A percentile compares a stretch with the other conserved stretches of the same genome.
Conservation (phyloP, 257 asterid species). For the Solanum ossicruentum region DNA sequence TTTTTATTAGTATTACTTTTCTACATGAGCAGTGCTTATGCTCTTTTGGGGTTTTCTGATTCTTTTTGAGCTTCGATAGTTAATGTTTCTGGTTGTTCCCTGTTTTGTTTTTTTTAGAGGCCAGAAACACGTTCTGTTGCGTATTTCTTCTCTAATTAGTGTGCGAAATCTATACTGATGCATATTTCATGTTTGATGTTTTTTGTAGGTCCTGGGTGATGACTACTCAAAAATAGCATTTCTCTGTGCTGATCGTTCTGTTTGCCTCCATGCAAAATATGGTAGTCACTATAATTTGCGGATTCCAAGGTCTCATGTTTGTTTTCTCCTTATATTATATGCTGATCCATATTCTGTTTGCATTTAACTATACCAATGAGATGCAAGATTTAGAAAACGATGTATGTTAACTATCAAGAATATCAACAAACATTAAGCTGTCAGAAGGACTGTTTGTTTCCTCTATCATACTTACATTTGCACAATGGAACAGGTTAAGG, state of each 20-base stretch:
- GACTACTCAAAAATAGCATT: constrained; percentile 90
- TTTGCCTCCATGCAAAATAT: constrained; percentile 85
- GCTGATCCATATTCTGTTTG: background rate
- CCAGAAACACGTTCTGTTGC: background rate
- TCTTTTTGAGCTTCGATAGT: background rate
- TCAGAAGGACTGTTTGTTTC: background rate
- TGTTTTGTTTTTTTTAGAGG: background rate
- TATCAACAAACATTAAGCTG: background rate
- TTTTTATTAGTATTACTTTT: background rate
- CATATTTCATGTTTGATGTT: background rate
- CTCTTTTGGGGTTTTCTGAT: background rate
- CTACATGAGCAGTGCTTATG: background rate
- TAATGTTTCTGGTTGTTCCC: background rate
- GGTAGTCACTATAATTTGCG: constrained; percentile 90
- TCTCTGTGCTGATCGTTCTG: constrained; percentile 92
- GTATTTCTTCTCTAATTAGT: background rate
- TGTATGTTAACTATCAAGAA: background rate
- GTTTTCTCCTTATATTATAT: background rate
- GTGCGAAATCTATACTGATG: background rate
- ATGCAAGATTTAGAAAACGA: background rate
- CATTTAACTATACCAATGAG: background rate
- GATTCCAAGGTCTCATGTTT: constrained; percentile 58
- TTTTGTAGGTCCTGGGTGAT: constrained; percentile 62
- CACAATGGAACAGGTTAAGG: background rate
- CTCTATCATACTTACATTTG: background rate